Evolutionary conservation across 1,284 basidiomycete genomes (phyloP).

Genomic region (Ustilago loliicola): DNA sequence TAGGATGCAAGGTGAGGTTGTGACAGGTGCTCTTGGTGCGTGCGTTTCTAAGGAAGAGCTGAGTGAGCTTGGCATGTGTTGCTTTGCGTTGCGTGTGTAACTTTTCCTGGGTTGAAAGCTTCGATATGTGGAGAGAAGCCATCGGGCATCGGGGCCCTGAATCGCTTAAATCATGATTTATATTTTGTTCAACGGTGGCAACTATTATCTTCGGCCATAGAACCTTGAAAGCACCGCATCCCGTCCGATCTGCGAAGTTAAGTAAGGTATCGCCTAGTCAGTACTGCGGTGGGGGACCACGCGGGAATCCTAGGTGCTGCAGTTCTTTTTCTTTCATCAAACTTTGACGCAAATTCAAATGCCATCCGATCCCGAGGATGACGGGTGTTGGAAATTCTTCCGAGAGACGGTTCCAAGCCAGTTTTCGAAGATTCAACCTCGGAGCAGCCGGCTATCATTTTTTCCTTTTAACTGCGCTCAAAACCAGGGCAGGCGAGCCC

Average conservation of each 20-base stretch:
- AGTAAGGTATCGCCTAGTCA: slow-evolving; percentile 83
- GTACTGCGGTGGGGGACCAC: slow-evolving; percentile 87
- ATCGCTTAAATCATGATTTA: neutral
- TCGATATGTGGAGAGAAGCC: slow-evolving; percentile 15
- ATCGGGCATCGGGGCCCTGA: slow-evolving; percentile 10
- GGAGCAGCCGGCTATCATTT: neutral
- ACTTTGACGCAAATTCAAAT: neutral
- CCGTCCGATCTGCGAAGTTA: slow-evolving; percentile 85
- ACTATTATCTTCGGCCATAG: slow-evolving; percentile 83
- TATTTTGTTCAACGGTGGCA: no score
- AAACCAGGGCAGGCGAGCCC: slow-evolving; percentile 10
- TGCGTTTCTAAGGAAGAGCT: neutral
- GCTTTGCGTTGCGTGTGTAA: slow-evolving; percentile 6
- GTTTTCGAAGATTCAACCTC: slow-evolving; percentile 3
- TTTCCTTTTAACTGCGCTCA: neutral
- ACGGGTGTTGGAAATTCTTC: slow-evolving; percentile 18
- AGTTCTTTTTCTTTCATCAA: slow-evolving; percentile 73
- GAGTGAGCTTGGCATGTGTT: slow-evolving; percentile 4
- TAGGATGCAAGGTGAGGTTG: neutral
- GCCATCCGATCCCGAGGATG: neutral
- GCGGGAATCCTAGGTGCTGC: slow-evolving; percentile 84
- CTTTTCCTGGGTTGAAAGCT: slow-evolving; percentile 11
- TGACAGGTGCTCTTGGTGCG: neutral
- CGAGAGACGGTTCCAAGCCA: slow-evolving; percentile 13
- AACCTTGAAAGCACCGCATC: slow-evolving; percentile 84